Base-by-base conservation (phyloP, 805 yeast genomes). In the Pichia scutulata region DNA sequence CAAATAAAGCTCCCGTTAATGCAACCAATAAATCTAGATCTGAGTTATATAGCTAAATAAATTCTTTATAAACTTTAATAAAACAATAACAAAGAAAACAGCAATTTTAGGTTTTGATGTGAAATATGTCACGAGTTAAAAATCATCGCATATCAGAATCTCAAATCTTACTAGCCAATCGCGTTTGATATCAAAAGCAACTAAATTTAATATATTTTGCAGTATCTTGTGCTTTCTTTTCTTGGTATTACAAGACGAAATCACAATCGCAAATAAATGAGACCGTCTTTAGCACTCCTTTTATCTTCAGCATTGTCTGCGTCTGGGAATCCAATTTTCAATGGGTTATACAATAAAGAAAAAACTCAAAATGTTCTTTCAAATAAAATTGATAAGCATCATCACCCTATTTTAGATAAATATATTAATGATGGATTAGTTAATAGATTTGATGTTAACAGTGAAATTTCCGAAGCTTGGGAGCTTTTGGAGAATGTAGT, bases 401-500 rank as follows among this genome's bases (percentile, higher is more conserved):
- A 22, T 9, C 54, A 53, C 18, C 42, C 51, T 6, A 9, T 53
- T 1, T 36, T 53, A 10, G 51, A 53, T 25, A 46, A 51, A 2
- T 51, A 46, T 21, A 39, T 54, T 8, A 23, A 40, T 2, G 36
- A 49, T 16, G 57, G 57, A 16, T 12, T 52, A 8, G 47, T 55
- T 42, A 44, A 26, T 4, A 18, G 24, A 12, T 10, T 18, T 9
- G 33, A 37, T 16, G 30, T 55, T 4, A 24, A 42, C 14, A 10
- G 18, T 7, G 51, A 54, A 5, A 43, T 54, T 13, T 26, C 46
- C 7, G 42, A 49, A 13, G 28, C 52, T 8, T 55, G 58, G 58
- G 26, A 39, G 7, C 21, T 49, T 12, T 39, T 55, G 44, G 57
- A 54, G 18, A 7, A 23, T 8, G 41, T 28, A 10, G 49, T 55